These are phyloP conservation scores for Chlorella sp. DNA, from an alignment of 139 green algal genomes.

Conservation along the genomic window DNA sequence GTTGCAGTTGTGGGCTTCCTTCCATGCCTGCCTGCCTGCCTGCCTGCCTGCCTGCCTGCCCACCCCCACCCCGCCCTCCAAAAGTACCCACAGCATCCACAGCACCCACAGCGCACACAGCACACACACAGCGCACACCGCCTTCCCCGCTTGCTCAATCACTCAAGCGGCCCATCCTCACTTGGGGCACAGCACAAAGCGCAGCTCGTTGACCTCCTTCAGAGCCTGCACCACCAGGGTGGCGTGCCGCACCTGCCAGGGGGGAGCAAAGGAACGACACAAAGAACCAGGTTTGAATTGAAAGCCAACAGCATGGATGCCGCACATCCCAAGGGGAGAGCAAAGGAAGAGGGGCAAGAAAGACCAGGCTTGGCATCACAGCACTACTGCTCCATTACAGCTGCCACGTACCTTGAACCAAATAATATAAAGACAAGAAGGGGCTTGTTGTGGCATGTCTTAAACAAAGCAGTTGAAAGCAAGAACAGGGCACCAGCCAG, in stretches of 20 bases:
- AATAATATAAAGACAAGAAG: too few relatives aligned
- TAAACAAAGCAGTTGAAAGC: too few relatives aligned
- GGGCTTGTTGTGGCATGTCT: too few relatives aligned
- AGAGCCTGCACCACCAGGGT: conserved; percentile 66
- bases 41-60: too few relatives aligned
- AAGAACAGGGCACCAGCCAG: background rate
- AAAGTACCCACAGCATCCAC: background rate
- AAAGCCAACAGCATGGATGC: too few relatives aligned
- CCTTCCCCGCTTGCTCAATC: too few relatives aligned
- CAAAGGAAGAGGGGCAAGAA: too few relatives aligned
- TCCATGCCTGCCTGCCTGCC: background rate
- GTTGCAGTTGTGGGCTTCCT: background rate
- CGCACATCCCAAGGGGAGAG: too few relatives aligned
- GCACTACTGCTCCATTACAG: too few relatives aligned
- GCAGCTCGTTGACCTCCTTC: conserved; percentile 83
- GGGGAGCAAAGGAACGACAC: background rate
- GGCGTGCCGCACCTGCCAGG: conserved; percentile 68
- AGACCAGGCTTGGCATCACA: too few relatives aligned
- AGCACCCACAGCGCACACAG: background rate
- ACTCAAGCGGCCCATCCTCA: background rate
- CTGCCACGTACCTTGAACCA: too few relatives aligned
- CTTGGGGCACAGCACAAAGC: conserved; percentile 84
- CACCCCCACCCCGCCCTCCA: background rate
- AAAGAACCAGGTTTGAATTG: too few relatives aligned
- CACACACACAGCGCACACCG: background rate